Evolutionary conservation across 108 stramenopile genomes (phyloP), one percentile per base, ranked within the genome.

Genomic region (Cyclotella distinguenda): DNA sequence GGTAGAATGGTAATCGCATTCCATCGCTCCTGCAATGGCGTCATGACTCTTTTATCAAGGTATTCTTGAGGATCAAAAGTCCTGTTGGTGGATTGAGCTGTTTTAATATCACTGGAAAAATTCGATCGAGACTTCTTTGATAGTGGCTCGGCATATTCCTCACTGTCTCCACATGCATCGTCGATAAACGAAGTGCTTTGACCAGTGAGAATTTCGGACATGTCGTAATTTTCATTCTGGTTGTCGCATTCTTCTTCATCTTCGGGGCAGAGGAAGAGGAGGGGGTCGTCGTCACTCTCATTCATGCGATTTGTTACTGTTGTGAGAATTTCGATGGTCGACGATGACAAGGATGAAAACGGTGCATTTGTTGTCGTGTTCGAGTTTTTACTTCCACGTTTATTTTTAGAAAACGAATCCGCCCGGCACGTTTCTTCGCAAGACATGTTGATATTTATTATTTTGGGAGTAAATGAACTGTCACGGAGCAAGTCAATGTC

Each of bases 1-100:
- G 87, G 86, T 27, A 92, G 52, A 66, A 88, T 82, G 1, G 90
- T 88, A 13, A 89, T 42, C 9, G 84, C 87, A 63, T 92, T 92
- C 58, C 77, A 68, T 19, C 78, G 68, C 60, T 92, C 90, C 68
- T 92, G 90, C 36, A 77, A 58, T 9, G 83, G 69, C 13, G 87
- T 78, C 90, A 92, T 92, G 28, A 82, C 72, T 45, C 90, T 80
- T 36, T 72, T 66, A n/a, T 77, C 54, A 26, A 68, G 31, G 28
- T 51, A 75, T 19, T 43, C 61, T 33, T 75, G 45, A 6, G 53
- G 42, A 28, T 69, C 68, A 19, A 64, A 75, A 22, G 35, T 65
- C n/a, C 12, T 19, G 9, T 45, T 28, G 2, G 51, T 15, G 15
- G 51, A 32, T 1, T 10, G 22, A 48, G 21, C 21, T 22, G 13